phyloP scores from a whole-genome alignment of 805 yeast genomes.

The Pichia scutulata region DNA sequence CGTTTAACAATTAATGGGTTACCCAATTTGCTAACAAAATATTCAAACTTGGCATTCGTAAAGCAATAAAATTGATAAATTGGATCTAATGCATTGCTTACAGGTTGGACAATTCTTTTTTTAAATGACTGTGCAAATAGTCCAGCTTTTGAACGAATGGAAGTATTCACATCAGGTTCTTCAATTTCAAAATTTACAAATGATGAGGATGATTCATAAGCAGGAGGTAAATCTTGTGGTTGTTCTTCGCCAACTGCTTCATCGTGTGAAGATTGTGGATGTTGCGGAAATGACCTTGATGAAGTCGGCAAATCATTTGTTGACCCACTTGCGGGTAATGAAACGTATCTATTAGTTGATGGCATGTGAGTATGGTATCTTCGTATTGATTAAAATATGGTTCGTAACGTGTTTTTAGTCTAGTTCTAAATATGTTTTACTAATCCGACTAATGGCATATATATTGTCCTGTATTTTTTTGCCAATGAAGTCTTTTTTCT shows the following conservation, averaged over 20 bases:
- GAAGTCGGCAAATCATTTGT: neutral
- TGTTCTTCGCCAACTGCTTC: neutral
- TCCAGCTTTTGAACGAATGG: constrained; percentile 28
- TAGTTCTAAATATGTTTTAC: no score
- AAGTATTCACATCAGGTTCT: constrained; percentile 18
- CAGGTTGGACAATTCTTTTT: constrained; percentile 33
- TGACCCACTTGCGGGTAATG: neutral
- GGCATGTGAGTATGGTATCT: neutral
- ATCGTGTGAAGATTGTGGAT: neutral
- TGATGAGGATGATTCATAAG: constrained; percentile 12
- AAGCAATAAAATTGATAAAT: constrained; percentile 40
- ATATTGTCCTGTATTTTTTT: neutral
- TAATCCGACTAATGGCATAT: neutral
- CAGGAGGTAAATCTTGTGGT: constrained; percentile 20
- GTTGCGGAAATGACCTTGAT: neutral
- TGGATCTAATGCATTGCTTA: constrained; percentile 42
- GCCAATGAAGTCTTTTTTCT: neutral
- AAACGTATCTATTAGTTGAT: neutral
- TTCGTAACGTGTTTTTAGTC: no score
- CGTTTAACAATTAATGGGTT: constrained; percentile 81
- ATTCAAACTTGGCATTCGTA: constrained; percentile 43
- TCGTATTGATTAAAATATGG: neutral
- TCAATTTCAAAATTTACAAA: constrained; percentile 40
- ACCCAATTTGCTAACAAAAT: constrained; percentile 56
- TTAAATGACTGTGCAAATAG: constrained; percentile 32